Base-by-base conservation (phyloP, 257 asterid species). In the Nemophila menziesii region DNA sequence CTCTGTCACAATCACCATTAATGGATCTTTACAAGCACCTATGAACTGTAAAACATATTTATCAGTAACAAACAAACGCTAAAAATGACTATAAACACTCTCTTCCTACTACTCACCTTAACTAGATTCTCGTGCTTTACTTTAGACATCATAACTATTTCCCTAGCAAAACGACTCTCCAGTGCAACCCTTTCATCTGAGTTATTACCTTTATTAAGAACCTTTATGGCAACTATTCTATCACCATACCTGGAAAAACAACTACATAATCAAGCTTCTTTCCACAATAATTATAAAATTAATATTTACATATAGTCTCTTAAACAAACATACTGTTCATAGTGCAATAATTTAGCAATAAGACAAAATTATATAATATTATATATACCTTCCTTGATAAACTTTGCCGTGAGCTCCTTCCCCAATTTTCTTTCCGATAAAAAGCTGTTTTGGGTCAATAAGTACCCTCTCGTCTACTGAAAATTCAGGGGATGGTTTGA, bases 391-490 rank as follows among this genome's bases (percentile, higher is more conserved):
- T 68, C 97, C 97, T 68, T 83, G 79, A 61, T 77, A 87, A 57
- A 87, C 97, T 64, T 87, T 87, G 7, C 95, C 97, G 69, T 87
- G 97, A 74, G 97, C 97, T 39, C 97, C 97, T 64, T 87, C 92
- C 0, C 97, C 97, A 44, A 87, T 73, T 70, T 87, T 83, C 0
- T 85, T 61, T 52, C 92, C 97, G 41, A 87, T 83, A 65, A 72
- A 87, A 13, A 87, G 69, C 44, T 79, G 62, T 56, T 70, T 87
- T 5, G 97, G 95, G 62, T 87, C 97, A 48, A 87, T 72, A 39
- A 87, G 78, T 61, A 83, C 92, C 44, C 75, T 75, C 43, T 73
- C 83, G 58, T 83, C 95, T 54, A 83, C 74, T 58, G 55, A 56
- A 18, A 72, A 63, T 40, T 64, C 79, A 13, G 43, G 55, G 16